phyloP scores from a whole-genome alignment of 257 asterid species.

The Nyctanthes arbortristis region DNA sequence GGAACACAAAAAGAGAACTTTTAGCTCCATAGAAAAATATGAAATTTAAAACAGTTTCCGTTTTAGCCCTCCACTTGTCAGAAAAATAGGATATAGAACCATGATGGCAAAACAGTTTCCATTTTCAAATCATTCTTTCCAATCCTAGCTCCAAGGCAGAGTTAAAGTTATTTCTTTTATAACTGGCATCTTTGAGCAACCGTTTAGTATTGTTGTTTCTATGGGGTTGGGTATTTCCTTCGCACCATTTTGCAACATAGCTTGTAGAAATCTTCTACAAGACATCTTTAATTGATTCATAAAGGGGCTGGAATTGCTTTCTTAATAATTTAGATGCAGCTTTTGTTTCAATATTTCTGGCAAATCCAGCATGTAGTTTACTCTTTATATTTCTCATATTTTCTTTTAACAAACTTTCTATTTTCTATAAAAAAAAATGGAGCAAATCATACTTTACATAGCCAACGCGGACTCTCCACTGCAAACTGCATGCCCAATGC shows the following conservation, averaged over 20 bases:
- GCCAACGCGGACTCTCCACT: constrained; percentile 94
- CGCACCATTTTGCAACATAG: neutral
- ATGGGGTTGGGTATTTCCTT: neutral
- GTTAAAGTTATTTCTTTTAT: neutral
- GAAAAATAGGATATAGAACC: neutral
- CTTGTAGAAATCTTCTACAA: neutral
- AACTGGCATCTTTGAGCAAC: neutral
- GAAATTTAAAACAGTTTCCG: neutral
- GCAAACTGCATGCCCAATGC: constrained; percentile 86
- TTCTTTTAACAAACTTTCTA: constrained; percentile 10
- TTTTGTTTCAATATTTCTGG: neutral
- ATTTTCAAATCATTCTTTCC: neutral
- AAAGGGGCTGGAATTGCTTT: neutral
- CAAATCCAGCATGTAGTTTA: neutral
- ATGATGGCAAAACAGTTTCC: neutral
- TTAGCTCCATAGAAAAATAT: neutral
- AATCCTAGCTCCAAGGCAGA: neutral
- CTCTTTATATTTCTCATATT: neutral
- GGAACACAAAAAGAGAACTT: neutral
- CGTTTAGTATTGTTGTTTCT: neutral
- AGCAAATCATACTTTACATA: constrained; percentile 63
- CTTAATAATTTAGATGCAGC: neutral
- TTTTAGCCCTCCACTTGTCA: neutral
- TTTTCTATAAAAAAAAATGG: constrained; percentile 1
- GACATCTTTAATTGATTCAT: neutral